Conservation (phyloP, 1,284 basidiomycete species). For the Inonotus obliquus region DNA sequence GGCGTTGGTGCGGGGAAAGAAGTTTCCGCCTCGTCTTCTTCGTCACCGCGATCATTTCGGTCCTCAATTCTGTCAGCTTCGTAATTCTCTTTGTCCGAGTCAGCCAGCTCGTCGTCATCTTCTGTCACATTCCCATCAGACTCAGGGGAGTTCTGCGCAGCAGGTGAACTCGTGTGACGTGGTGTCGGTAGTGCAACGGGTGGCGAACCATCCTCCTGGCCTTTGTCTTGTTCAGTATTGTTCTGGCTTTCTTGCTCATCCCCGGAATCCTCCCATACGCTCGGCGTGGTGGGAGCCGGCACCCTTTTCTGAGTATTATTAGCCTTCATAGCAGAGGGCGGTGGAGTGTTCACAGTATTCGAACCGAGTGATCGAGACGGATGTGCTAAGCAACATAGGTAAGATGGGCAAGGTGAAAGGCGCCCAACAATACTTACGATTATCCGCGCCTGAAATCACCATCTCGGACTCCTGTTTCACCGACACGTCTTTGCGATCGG, state of each 20-base stretch:
- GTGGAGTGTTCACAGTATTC: neutral
- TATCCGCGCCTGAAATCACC: too few species aligned
- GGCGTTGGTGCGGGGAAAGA: neutral
- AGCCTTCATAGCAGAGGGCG: neutral
- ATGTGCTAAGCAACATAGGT: neutral
- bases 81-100: neutral
- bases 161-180: neutral
- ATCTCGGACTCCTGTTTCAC: neutral
- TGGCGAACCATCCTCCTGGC: neutral
- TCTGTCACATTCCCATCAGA: neutral
- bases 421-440: neutral
- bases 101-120: neutral
- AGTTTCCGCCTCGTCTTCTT: neutral
- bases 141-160: neutral
- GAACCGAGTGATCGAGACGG: neutral
- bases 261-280: conserved; percentile 13
- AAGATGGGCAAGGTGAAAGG: neutral
- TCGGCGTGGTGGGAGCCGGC: conserved; percentile 10
- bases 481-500: neutral
- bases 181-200: neutral
- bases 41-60: neutral
- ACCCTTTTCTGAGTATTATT: neutral
- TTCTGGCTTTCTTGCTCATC: neutral
- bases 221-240: neutral
- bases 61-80: neutral